Percentiles rank a stretch among this genome's conserved stretches.
These are phyloP conservation scores for Circinella umbellata DNA, from an alignment of 371 early-diverging fungal genomes.

Conservation along the genomic window DNA sequence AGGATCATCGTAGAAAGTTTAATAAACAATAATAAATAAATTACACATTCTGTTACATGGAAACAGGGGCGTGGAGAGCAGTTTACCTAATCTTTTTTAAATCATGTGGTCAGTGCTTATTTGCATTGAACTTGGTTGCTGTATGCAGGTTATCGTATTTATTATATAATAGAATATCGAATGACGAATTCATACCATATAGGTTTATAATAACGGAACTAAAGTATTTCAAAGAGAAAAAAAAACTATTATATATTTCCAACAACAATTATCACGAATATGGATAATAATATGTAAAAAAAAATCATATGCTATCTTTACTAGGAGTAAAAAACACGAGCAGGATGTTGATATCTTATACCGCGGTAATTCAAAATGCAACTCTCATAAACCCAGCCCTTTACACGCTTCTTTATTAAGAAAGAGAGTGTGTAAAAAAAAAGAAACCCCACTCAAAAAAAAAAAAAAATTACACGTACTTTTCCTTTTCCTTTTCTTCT, in stretches of 20 bases:
- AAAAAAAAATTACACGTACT: background rate
- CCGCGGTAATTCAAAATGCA: too few relatives aligned
- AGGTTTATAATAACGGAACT: background rate
- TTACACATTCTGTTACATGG: too few relatives aligned
- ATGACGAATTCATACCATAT: background rate
- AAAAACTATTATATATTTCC: background rate
- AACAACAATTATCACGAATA: too few relatives aligned
- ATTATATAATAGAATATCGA: background rate
- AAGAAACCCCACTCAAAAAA: background rate
- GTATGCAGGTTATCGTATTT: background rate
- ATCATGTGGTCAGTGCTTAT: slow-evolving; percentile 6
- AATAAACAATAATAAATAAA: too few relatives aligned
- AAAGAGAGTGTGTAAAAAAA: background rate
- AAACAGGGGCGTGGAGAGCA: too few relatives aligned
- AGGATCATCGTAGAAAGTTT: too few relatives aligned
- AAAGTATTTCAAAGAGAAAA: background rate
- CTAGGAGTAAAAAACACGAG: too few relatives aligned
- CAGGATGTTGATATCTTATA: too few relatives aligned
- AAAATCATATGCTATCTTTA: too few relatives aligned
- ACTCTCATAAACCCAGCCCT: background rate
- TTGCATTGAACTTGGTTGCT: background rate
- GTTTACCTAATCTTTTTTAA: too few relatives aligned
- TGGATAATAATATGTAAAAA: too few relatives aligned
- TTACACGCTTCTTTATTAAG: background rate
- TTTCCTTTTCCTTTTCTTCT: background rate